phyloP scores from a whole-genome alignment of 371 early-diverging fungal genomes.

The Lichtheimia corymbifera region DNA sequence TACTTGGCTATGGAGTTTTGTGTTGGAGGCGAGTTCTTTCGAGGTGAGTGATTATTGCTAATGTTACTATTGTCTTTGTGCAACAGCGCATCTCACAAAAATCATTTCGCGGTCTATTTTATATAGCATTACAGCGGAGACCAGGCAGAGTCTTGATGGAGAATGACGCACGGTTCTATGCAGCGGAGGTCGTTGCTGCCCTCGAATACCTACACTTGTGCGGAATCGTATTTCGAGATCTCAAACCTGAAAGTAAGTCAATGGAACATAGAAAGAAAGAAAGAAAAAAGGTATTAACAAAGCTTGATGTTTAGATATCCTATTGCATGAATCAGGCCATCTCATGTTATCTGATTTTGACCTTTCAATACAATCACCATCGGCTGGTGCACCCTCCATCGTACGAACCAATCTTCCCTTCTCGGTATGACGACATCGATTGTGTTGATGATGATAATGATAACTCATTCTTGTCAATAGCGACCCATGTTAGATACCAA shows the following conservation, averaged over 20 bases:
- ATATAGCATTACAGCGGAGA: conserved; percentile 66
- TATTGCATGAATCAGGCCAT: conserved; percentile 91
- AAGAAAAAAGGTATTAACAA: neutral
- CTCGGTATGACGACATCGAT: conserved; percentile 29
- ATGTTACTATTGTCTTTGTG: neutral
- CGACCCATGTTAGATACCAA: conserved; percentile 82
- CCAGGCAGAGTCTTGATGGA: conserved; percentile 80
- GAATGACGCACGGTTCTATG: conserved; percentile 91
- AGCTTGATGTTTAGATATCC: conserved; percentile 66
- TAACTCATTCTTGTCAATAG: conserved; percentile 14
- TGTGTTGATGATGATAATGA: neutral
- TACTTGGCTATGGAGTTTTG: conserved; percentile 99
- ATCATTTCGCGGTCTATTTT: neutral
- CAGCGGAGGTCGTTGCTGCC: conserved; percentile 90
- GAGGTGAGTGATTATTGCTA: conserved; percentile 48
- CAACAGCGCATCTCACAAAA: neutral
- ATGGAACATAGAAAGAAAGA: neutral
- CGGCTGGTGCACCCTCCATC: conserved; percentile 73
- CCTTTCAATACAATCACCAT: conserved; percentile 83
- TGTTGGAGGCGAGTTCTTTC: conserved; percentile 97
- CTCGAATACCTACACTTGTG: conserved; percentile 94
- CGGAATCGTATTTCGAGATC: conserved; percentile 94
- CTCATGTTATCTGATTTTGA: conserved; percentile 97
- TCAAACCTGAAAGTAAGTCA: conserved; percentile 94
- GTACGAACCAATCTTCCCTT: conserved; percentile 63